Conservation (phyloP, 805 yeast species). For the Saturnispora zaruensis region DNA sequence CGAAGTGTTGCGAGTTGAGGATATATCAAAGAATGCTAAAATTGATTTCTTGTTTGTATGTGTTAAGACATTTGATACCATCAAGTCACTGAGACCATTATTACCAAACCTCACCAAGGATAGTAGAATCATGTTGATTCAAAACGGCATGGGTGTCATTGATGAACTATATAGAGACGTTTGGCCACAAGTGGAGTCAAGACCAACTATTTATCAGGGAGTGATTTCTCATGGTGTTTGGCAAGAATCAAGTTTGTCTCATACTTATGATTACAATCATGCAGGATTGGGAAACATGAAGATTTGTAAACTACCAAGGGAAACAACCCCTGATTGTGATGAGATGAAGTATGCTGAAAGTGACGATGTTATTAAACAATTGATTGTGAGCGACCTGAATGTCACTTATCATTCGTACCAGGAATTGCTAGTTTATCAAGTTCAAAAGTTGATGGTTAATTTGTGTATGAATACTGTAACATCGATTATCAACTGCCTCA, state of each 20-base stretch:
- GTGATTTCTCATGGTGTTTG: slow-evolving; percentile 80
- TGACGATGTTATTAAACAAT: slow-evolving; percentile 16
- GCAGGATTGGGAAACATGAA: slow-evolving; percentile 65
- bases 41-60: slow-evolving; percentile 47
- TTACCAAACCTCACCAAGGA: slow-evolving; percentile 37
- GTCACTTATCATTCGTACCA: slow-evolving; percentile 31
- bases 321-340: slow-evolving; percentile 8
- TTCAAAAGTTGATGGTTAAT: slow-evolving; percentile 71
- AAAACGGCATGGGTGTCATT: slow-evolving; percentile 75
- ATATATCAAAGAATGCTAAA: slow-evolving; percentile 14
- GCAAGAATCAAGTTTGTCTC: slow-evolving; percentile 24
- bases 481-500: slow-evolving; percentile 64
- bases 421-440: slow-evolving; percentile 46
- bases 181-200: slow-evolving; percentile 39
- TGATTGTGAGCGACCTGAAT: slow-evolving; percentile 25
- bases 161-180: slow-evolving; percentile 40
- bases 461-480: slow-evolving; percentile 80
- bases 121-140: slow-evolving; percentile 62
- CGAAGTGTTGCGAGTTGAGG: slow-evolving; percentile 14
- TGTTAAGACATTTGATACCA: slow-evolving; percentile 74
- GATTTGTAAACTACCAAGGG: slow-evolving; percentile 48
- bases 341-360: neutral
- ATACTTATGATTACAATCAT: slow-evolving; percentile 44
- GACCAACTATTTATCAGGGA: slow-evolving; percentile 65
- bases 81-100: slow-evolving; percentile 50